phyloP scores from a whole-genome alignment of 1,139 yeast genomes.

The Pneumocystis carinii region DNA sequence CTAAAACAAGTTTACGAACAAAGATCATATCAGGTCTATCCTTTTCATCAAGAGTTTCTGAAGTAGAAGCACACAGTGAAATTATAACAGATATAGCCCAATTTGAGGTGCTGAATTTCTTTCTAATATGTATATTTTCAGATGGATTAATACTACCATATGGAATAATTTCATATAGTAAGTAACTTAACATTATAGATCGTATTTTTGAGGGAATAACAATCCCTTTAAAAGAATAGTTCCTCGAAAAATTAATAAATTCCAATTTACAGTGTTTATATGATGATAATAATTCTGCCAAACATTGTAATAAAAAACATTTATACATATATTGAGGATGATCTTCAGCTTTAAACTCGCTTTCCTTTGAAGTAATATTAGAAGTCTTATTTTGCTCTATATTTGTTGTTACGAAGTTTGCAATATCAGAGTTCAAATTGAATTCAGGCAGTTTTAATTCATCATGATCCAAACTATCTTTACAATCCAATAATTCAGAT shows the following conservation, averaged over 20 bases:
- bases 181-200: constrained; percentile 59
- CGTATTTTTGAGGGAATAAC: constrained; percentile 38
- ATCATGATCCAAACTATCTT: constrained; percentile 18
- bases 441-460: constrained; percentile 16
- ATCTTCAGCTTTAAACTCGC: constrained; percentile 21
- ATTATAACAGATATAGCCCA: constrained; percentile 19
- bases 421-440: constrained; percentile 6
- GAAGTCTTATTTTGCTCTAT: constrained; percentile 15
- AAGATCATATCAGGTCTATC: constrained; percentile 47
- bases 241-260: constrained; percentile 61
- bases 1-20: constrained; percentile 63
- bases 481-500: constrained; percentile 43
- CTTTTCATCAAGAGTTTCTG: constrained; percentile 30
- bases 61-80: constrained; percentile 40
- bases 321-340: constrained; percentile 46
- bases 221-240: constrained; percentile 24
- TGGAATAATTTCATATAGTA: constrained; percentile 62
- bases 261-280: constrained; percentile 73
- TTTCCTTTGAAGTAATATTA: constrained; percentile 4
- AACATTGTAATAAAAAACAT: constrained; percentile 49
- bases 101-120: constrained; percentile 25
- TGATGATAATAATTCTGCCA: constrained; percentile 61
- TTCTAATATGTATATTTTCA: constrained; percentile 23
- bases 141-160: constrained; percentile 30
- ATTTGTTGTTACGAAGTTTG: constrained; percentile 10